Base-by-base conservation (phyloP, 225 moss, liverwort and hornwort species). In the Neckera pumila region DNA sequence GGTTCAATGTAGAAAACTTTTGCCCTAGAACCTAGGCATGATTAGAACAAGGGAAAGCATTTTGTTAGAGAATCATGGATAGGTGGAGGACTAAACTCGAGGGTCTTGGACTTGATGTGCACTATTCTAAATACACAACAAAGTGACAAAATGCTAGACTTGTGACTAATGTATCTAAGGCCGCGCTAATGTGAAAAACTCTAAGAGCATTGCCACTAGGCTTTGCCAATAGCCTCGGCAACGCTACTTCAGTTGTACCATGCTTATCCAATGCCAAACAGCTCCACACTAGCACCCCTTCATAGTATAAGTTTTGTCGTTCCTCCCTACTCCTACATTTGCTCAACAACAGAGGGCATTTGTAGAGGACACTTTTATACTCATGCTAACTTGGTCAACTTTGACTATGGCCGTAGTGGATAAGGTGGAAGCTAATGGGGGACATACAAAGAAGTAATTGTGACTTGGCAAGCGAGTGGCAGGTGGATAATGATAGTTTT, bases 181-280 rank as follows among this genome's bases (percentile, higher is more conserved):
- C 0, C 1, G 3, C 4, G 26, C 42, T 25, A 23, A 0, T 40
- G 0, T 0, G 0, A 0, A 40, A 1, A 14, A 9, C 33, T 33
- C 8, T 33, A 33, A 64, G 3, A 34, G 34, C 10, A 65, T 34
- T 5, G 9, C 36, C 34, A 34, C 5, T 0, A 18, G 1, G 34
- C 34, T 10, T 36, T 34, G 17, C 17, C 6, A 64, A 64, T 1
- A 1, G 4, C 33, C 17, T 63, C 2, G 15, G 8, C 34, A 64
- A 34, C 8, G 1, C 16, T 65, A 34, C 34, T 34, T 9, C 3
- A 2, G 3, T 8, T 5, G 5, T 64, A 10, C 3, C 9, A 2
- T 0, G 0, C 25, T 70, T 25, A 1, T 40, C 14, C 0, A 25
- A 1, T 1, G 1, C 9, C 13, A 40, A 25, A 40, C 4, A 3